Evolutionary conservation across 345 rosid species (phyloP).

Genomic region (Euphorbia pulcherrima): DNA sequence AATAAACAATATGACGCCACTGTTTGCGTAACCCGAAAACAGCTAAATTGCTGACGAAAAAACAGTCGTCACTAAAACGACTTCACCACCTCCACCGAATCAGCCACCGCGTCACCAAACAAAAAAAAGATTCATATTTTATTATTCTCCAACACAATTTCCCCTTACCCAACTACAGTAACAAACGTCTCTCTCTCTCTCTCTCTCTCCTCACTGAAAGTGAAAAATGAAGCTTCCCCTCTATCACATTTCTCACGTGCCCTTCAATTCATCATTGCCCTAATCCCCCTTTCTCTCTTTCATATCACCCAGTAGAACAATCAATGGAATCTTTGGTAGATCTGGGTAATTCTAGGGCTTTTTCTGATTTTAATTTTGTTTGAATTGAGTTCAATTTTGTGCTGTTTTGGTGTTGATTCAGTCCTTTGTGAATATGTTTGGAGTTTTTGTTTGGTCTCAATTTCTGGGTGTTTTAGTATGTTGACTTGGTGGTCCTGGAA

Average conservation of each 20-base stretch:
- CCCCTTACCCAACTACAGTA: background rate
- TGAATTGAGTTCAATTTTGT: background rate
- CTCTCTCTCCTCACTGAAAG: slow-evolving; percentile 9
- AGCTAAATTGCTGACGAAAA: slow-evolving; percentile 14
- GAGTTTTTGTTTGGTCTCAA: background rate
- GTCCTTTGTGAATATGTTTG: background rate
- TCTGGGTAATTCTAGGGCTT: background rate
- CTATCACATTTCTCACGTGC: slow-evolving; percentile 17
- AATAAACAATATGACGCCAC: slow-evolving; percentile 12
- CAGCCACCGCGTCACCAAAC: background rate
- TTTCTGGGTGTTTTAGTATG: slow-evolving; percentile 12
- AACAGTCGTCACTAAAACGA: slow-evolving; percentile 21
- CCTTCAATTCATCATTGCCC: background rate
- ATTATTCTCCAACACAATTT: background rate
- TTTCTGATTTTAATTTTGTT: background rate
- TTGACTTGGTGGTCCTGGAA: slow-evolving; percentile 28
- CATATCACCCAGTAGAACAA: background rate
- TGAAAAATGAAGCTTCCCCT: slow-evolving; percentile 20
- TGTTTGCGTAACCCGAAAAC: slow-evolving; percentile 15
- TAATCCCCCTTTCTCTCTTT: background rate
- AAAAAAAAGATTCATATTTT: background rate
- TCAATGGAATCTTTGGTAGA: background rate
- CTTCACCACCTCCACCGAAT: slow-evolving; percentile 9
- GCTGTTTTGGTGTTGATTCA: background rate
- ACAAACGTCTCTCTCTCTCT: background rate